Conservation (phyloP, 2,329 filamentous ascomycete species). For the Podosphaera leucotricha region DNA sequence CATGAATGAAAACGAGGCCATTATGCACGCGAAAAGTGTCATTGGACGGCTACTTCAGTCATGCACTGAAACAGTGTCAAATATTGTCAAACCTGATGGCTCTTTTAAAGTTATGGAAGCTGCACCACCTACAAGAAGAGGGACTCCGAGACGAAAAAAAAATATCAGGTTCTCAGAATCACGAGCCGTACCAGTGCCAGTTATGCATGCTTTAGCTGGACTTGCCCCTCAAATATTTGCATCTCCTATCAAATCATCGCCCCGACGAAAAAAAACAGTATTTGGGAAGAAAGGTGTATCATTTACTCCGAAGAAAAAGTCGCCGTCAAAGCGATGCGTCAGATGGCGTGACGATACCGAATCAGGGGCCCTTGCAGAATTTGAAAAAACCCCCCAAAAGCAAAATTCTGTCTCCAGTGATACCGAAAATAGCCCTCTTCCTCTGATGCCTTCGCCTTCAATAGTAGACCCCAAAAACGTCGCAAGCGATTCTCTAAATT, state of each 20-base stretch:
- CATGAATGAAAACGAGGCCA: slow-evolving; percentile 69
- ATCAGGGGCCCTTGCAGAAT: slow-evolving; percentile 67
- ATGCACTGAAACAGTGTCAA: slow-evolving; percentile 50
- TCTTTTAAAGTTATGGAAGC: slow-evolving; percentile 32
- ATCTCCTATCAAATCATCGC: slow-evolving; percentile 54
- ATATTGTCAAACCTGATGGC: slow-evolving; percentile 80
- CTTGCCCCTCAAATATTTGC: slow-evolving; percentile 17
- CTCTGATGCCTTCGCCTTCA: slow-evolving; percentile 30
- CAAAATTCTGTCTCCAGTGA: slow-evolving; percentile 30
- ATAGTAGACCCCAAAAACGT: slow-evolving; percentile 12
- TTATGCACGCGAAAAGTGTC: slow-evolving; percentile 53
- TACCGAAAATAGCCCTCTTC: slow-evolving; percentile 26
- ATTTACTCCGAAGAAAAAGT: slow-evolving; percentile 65
- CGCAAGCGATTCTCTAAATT: slow-evolving; percentile 19
- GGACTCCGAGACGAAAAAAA: slow-evolving; percentile 58
- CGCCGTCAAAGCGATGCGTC: slow-evolving; percentile 49
- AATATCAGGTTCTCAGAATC: slow-evolving; percentile 14
- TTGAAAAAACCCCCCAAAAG: slow-evolving; percentile 70
- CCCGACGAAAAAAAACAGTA: slow-evolving; percentile 50
- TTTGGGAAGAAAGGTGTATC: slow-evolving; percentile 46
- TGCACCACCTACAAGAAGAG: slow-evolving; percentile 45
- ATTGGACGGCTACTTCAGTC: slow-evolving; percentile 56
- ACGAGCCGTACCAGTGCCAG: slow-evolving; percentile 7
- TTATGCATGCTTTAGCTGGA: slow-evolving; percentile 19
- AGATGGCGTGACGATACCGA: slow-evolving; percentile 85